Base-by-base conservation (phyloP, 2,329 filamentous ascomycete genomes). In the Microsporum audouinii region DNA sequence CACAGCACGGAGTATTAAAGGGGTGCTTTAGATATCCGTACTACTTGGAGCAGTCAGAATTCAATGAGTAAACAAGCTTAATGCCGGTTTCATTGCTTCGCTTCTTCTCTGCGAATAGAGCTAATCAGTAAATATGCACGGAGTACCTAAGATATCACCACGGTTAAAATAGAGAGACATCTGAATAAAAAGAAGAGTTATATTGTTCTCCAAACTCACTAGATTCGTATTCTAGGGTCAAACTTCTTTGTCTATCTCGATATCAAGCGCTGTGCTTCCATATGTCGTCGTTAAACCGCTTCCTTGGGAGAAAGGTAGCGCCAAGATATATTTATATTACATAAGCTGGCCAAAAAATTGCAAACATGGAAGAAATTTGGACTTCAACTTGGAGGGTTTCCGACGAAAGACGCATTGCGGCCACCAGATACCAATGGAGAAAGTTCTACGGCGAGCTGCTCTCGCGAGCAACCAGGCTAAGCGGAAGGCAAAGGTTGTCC, bases 391-490 rank as follows among this genome's bases (percentile, higher is more conserved):
- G 14, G 51, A 33, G 31, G 8, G 33, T 33, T 29, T 39, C 8
- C 39, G 38, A 43, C 23, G 55, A 57, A 39, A 53, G 60, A 59
- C 55, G 34, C 23, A 57, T 57, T 57, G 55, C 55, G n/a, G 27
- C 55, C 23, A 39, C 23, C 33, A 57, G 34, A 57, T 17, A 51
- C 23, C 31, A 65, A 90, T 89, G 88, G 84, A 89, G 76, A 88
- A 86, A 75, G 79, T 89, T 65, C 78, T 86, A 64, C 83, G 83
- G 68, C 84, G 86, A 67, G 84, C 86, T 60, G 77, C 81, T 61
- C 79, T 86, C 72, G 86, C 86, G 66, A 80, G 87, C 75, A 84
- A 82, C 72, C 84, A 87, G 75, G 82, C 80, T 60, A 68, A 73
- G 33, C 71, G 72, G 41, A 79, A 75, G 62, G 69, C 72, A 39